phyloP scores from a whole-genome alignment of 2,329 filamentous ascomycete genomes.

The Aspergillus novoparasiticus region DNA sequence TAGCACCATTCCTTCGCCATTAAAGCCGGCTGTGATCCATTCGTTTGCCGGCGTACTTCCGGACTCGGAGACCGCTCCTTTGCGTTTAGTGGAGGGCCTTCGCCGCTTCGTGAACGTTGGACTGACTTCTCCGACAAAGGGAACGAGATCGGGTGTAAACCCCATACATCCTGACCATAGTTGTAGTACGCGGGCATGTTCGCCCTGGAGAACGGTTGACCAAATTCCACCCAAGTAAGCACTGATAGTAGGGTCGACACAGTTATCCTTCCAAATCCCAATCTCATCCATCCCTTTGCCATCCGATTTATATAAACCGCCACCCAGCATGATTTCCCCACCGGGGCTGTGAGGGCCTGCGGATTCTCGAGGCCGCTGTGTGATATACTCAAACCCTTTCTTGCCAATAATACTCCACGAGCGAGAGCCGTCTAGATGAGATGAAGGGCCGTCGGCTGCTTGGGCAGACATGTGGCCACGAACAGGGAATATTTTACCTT shows the following conservation, averaged over 20 bases:
- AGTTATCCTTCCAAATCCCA: slow-evolving; percentile 24
- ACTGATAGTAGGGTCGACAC: slow-evolving; percentile 18
- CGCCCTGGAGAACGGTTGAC: slow-evolving; percentile 32
- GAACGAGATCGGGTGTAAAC: slow-evolving; percentile 56
- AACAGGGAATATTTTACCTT: slow-evolving; percentile 53
- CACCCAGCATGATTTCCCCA: slow-evolving; percentile 26
- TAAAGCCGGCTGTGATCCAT: slow-evolving; percentile 19
- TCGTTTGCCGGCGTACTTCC: slow-evolving; percentile 3
- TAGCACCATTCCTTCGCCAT: slow-evolving; percentile 17
- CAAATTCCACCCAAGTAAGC: slow-evolving; percentile 28
- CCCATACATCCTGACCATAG: slow-evolving; percentile 63
- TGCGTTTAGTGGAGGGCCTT: slow-evolving; percentile 18
- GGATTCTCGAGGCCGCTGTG: slow-evolving; percentile 24
- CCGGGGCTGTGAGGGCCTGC: slow-evolving; percentile 7
- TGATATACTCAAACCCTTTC: slow-evolving; percentile 43
- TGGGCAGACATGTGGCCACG: slow-evolving; percentile 55
- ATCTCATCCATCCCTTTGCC: slow-evolving; percentile 24
- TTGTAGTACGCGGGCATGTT: slow-evolving; percentile 40
- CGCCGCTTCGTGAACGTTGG: slow-evolving; percentile 2
- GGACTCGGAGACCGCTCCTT: background rate
- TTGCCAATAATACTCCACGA: slow-evolving; percentile 27
- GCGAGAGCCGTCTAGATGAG: slow-evolving; percentile 4
- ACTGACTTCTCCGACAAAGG: slow-evolving; percentile 55
- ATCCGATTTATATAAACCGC: slow-evolving; percentile 22
- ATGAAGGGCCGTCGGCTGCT: slow-evolving; percentile 32